These are phyloP conservation scores for Nidula microcarpa DNA, from an alignment of 768 basidiomycete genomes.

Conservation along the genomic window DNA sequence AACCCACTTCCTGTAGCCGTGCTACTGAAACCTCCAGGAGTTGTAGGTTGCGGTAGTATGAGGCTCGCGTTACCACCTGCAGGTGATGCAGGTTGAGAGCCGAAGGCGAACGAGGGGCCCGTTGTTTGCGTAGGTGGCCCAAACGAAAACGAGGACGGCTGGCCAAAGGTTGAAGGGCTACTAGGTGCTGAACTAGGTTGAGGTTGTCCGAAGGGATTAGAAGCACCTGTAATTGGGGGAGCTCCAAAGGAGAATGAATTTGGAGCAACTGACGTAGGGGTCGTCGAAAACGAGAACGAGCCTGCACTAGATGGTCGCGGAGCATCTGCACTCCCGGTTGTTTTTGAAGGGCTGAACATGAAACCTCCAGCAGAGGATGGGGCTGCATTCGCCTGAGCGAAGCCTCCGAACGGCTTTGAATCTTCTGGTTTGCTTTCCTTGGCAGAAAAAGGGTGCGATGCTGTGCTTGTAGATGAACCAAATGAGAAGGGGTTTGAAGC, in stretches of 20 bases:
- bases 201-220: constrained; percentile 41
- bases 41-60: constrained; percentile 31
- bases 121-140: constrained; percentile 32
- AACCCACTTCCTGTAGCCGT: constrained; percentile 30
- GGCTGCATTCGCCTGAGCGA: constrained; percentile 37
- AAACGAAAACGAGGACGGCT: constrained; percentile 44
- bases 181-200: constrained; percentile 44
- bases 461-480: constrained; percentile 24
- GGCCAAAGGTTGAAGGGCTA: constrained; percentile 57
- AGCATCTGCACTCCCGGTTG: constrained; percentile 27
- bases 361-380: constrained; percentile 33
- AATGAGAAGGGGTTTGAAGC: constrained; percentile 37
- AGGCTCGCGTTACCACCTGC: constrained; percentile 35
- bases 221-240: constrained; percentile 22
- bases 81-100: constrained; percentile 58
- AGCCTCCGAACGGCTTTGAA: constrained; percentile 43
- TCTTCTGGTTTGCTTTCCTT: constrained; percentile 44
- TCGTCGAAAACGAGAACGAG: constrained; percentile 45
- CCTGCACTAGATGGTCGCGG: constrained; percentile 35
- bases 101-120: constrained; percentile 44
- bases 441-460: constrained; percentile 43
- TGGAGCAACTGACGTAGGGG: constrained; percentile 33
- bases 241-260: constrained; percentile 46
- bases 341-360: constrained; percentile 42
- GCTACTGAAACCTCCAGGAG: constrained; percentile 38